These are phyloP conservation scores for Chalciporus sp. DNA, from an alignment of 1,284 basidiomycete genomes.

Conservation along the genomic window DNA sequence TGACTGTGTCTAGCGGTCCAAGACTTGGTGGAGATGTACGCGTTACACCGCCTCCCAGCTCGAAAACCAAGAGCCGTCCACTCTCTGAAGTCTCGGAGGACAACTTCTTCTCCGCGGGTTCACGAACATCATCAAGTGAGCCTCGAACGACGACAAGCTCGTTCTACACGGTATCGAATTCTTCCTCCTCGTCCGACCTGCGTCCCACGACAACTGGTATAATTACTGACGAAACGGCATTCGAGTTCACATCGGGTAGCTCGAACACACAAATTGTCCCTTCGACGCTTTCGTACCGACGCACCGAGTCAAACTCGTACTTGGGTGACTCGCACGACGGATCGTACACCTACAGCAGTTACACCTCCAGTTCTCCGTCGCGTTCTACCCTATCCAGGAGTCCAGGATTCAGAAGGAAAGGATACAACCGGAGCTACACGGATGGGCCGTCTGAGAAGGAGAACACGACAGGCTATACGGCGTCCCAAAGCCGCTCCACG, in stretches of 20 bases:
- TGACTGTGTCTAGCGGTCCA: conserved; percentile 54
- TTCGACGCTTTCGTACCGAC: conserved; percentile 57
- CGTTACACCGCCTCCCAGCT: conserved; percentile 63
- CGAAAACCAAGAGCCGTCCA: conserved; percentile 42
- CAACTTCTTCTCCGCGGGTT: conserved; percentile 56
- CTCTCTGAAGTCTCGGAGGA: conserved; percentile 56
- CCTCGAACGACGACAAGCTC: conserved; percentile 39
- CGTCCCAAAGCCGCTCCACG: conserved; percentile 36
- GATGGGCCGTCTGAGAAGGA: conserved; percentile 59
- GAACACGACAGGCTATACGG: conserved; percentile 40
- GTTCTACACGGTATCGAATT: conserved; percentile 33
- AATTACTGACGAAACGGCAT: conserved; percentile 39
- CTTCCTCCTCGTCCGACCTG: conserved; percentile 32
- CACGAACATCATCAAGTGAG: conserved; percentile 37
- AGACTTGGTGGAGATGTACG: conserved; percentile 52
- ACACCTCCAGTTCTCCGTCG: conserved; percentile 36
- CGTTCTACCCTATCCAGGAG: conserved; percentile 52
- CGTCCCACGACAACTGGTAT: conserved; percentile 36
- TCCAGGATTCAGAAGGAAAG: conserved; percentile 57
- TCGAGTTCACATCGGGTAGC: conserved; percentile 41
- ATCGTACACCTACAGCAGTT: conserved; percentile 34
- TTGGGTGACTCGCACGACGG: conserved; percentile 59
- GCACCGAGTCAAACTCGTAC: conserved; percentile 56
- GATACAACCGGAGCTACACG: conserved; percentile 39
- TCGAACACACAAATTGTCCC: conserved; percentile 50